Conservation (phyloP, 2,329 filamentous ascomycete species). For the Anthostomella pinea region DNA sequence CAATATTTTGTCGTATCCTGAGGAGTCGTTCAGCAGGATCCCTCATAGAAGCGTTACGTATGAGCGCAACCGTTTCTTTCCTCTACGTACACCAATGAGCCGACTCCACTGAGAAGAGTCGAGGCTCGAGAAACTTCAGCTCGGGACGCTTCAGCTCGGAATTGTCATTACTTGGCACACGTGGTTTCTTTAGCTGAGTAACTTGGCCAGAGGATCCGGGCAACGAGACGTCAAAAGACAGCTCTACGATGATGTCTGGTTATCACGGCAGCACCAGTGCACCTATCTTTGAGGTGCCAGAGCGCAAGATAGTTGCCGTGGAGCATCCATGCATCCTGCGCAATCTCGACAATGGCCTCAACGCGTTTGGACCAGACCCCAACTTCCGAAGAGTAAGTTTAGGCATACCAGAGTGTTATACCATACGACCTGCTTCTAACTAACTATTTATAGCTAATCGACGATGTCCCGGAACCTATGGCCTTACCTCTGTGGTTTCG, state of each 20-base stretch:
- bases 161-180: too few relatives aligned
- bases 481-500: slow-evolving; percentile 71
- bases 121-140: too few relatives aligned
- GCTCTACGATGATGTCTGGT: slow-evolving; percentile 7
- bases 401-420: too few relatives aligned
- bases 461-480: slow-evolving; percentile 36
- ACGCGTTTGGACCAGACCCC: slow-evolving; percentile 38
- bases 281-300: slow-evolving; percentile 36
- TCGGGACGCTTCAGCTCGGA: too few relatives aligned
- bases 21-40: too few relatives aligned
- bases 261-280: slow-evolving; percentile 24
- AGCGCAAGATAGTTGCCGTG: slow-evolving; percentile 38
- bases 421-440: slow-evolving; percentile 8
- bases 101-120: too few relatives aligned
- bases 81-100: too few relatives aligned
- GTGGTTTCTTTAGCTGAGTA: too few relatives aligned
- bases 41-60: too few relatives aligned
- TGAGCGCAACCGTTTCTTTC: too few relatives aligned
- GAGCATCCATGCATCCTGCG: slow-evolving; percentile 43
- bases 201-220: too few relatives aligned
- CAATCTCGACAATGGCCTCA: slow-evolving; percentile 40
- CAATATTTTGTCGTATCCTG: too few relatives aligned
- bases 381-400: slow-evolving; percentile 37
- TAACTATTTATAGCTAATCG: slow-evolving; percentile 22
- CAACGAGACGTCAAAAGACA: slow-evolving; percentile 3